Evolutionary conservation across 495 filamentous ascomycete species (phyloP), one percentile per base, ranked within the genome.

Genomic region (Aspergillus biplanus): DNA sequence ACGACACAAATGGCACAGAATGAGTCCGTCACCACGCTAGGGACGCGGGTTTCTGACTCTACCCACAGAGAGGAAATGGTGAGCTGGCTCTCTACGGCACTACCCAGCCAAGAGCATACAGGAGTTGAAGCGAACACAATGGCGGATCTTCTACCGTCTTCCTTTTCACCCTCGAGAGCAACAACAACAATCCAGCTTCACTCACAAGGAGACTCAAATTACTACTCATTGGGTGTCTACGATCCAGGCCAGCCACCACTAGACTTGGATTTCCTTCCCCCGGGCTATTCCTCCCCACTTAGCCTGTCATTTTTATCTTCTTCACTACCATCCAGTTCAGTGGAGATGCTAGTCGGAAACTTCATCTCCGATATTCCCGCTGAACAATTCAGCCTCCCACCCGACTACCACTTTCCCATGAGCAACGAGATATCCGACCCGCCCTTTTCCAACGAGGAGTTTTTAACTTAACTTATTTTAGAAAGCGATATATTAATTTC

Each of bases 291-390:
- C 8, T 27, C 57, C 7, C 57, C 52, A 7, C 35, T 39, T 15
- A 42, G 33, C 11, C 11, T 52, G 5, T 42, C 52, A 7, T 49
- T 46, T 12, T 9, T 56, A 33, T 47, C 54, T 0, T 53, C 58
- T 4, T 58, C 64, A 18, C 16, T 61, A 0, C 47, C 64, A 1
- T 53, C 64, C 5, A 37, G 39, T 21, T 58, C 64, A 2, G 49
- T 66, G 6, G 64, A 62, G 31, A 55, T 62, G 64, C 50, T 62
- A 31, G 42, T 66, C 13, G 59, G 37, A n/a, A 58, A 66, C 33
- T 66, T 66, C 33, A 57, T 59, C 16, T 47, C 58, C 7, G 58
- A 66, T 37, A 37, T 58, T n/a, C 59, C 59, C 7, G 52, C 33
- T 7, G 47, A 37, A 5, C 58, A 57, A 12, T 16, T 55, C 21